phyloP scores from a whole-genome alignment of 2,329 filamentous ascomycete species.

The Nemania sp. region DNA sequence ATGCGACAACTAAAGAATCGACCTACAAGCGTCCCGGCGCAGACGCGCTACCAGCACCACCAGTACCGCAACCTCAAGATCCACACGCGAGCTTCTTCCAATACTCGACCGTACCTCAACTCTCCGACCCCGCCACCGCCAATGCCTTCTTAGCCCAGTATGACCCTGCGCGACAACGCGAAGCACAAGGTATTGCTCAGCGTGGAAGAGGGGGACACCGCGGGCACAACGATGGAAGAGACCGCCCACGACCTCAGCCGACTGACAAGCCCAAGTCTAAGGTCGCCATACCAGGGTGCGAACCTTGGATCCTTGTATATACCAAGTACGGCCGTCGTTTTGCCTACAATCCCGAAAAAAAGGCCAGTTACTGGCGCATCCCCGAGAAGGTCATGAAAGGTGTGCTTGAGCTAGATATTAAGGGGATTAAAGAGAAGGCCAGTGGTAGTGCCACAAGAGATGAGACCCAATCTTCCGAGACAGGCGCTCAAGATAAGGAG shows the following conservation, averaged over 20 bases:
- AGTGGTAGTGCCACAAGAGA: conserved; percentile 38
- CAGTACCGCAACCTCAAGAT: conserved; percentile 40
- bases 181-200: conserved; percentile 50
- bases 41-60: conserved; percentile 33
- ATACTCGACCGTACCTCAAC: conserved; percentile 56
- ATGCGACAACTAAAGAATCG: conserved; percentile 83
- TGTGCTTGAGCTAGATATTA: conserved; percentile 78
- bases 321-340: conserved; percentile 92
- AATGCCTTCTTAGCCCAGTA: conserved; percentile 72
- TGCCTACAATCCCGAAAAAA: conserved; percentile 87
- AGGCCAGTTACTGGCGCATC: conserved; percentile 95
- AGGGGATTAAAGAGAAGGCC: conserved; percentile 72
- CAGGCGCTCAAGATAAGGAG: conserved; percentile 43
- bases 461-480: background rate
- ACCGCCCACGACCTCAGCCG: conserved; percentile 74
- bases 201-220: conserved; percentile 58
- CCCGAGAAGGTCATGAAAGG: conserved; percentile 86
- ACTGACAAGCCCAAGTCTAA: conserved; percentile 85
- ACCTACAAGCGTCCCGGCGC: conserved; percentile 82
- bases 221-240: conserved; percentile 65
- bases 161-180: conserved; percentile 55
- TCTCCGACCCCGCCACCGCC: conserved; percentile 67
- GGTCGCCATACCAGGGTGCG: conserved; percentile 80
- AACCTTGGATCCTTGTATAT: conserved; percentile 92
- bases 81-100: conserved; percentile 57